A percentile compares a stretch with the other conserved stretches of the same genome.
Conservation (phyloP, 2,329 filamentous ascomycete genomes). For the Metarhizium guizhouense region DNA sequence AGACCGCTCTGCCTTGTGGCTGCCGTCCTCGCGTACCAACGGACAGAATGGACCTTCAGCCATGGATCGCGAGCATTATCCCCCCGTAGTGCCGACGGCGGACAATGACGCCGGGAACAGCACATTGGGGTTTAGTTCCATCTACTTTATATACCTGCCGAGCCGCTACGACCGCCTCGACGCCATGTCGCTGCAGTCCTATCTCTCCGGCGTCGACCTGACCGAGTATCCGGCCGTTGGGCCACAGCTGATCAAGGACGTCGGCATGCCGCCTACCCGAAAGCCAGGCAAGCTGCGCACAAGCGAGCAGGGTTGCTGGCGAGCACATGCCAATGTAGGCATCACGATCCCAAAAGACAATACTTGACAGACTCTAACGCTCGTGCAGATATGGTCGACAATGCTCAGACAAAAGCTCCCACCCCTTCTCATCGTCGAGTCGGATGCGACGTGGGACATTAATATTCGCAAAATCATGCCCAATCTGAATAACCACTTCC, state of each 20-base stretch:
- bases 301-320: conserved; percentile 16
- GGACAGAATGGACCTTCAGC: background rate
- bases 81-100: background rate
- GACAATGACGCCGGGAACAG: background rate
- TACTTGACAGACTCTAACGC: background rate
- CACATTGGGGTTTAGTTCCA: background rate
- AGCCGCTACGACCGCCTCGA: conserved; percentile 17
- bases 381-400: conserved; percentile 16
- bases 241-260: conserved; percentile 11
- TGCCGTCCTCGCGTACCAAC: background rate
- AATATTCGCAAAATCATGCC: conserved; percentile 16
- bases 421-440: conserved; percentile 18
- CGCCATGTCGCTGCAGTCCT: conserved; percentile 17
- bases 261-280: conserved; percentile 16
- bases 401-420: conserved; percentile 12
- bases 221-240: conserved; percentile 13
- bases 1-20: background rate
- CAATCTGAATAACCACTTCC: conserved; percentile 9
- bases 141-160: conserved; percentile 12
- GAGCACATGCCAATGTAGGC: conserved; percentile 20
- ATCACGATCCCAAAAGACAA: background rate
- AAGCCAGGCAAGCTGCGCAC: conserved; percentile 9
- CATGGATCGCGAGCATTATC: background rate
- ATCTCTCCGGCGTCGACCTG: conserved; percentile 17
- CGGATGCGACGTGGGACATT: conserved; percentile 20